These are phyloP conservation scores for Phialemonium atrogriseum DNA, from an alignment of 2,329 filamentous ascomycete genomes.

Conservation along the genomic window DNA sequence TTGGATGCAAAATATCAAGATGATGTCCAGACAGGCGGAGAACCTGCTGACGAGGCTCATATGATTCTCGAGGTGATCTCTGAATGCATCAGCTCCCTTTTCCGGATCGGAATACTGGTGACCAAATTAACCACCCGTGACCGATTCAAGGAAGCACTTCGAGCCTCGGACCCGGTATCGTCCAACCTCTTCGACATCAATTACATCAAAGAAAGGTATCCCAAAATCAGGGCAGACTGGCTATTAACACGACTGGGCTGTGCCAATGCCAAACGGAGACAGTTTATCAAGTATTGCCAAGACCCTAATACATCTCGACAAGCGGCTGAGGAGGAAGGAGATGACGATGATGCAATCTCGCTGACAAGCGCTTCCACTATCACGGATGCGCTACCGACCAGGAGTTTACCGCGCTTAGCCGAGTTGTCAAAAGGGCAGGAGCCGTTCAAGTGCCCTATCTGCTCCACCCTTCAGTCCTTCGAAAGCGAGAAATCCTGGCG, in stretches of 20 bases:
- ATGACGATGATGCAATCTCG: conserved; percentile 5
- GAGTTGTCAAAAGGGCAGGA: conserved; percentile 5
- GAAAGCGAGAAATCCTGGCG: conserved; percentile 13
- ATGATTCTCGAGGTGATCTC: conserved; percentile 6
- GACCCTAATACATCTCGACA: conserved; percentile 12
- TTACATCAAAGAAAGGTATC: conserved; percentile 11
- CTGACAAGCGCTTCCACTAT: conserved; percentile 6
- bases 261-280: conserved; percentile 19
- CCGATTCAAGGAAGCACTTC: conserved; percentile 7
- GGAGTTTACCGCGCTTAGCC: conserved; percentile 6
- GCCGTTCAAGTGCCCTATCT: conserved; percentile 14
- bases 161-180: neutral
- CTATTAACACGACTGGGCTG: conserved; percentile 18
- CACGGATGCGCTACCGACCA: conserved; percentile 1
- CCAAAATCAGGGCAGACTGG: conserved; percentile 9
- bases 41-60: conserved; percentile 5
- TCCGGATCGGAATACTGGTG: conserved; percentile 8
- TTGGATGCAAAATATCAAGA: neutral
- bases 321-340: conserved; percentile 1
- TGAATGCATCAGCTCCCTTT: conserved; percentile 5
- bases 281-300: conserved; percentile 20
- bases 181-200: conserved; percentile 9
- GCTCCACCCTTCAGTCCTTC: conserved; percentile 9
- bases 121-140: conserved; percentile 8
- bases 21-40: neutral